Conservation (phyloP, 441 rosid genomes). For the Populus hybrid region DNA sequence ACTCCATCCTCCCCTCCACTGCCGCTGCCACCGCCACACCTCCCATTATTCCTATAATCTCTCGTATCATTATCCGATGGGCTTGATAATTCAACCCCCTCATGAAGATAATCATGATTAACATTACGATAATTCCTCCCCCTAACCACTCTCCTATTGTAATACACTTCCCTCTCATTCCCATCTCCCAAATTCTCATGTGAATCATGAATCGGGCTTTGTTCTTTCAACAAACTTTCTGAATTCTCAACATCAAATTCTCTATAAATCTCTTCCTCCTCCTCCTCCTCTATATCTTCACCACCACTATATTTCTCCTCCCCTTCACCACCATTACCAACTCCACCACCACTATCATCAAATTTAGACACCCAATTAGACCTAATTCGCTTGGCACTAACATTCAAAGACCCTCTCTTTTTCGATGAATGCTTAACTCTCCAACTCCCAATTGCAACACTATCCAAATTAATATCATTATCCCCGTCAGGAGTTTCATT, state of each 20-base stretch:
- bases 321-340: constrained; percentile 17
- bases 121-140: constrained; percentile 18
- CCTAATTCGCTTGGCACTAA: constrained; percentile 45
- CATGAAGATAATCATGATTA: constrained; percentile 20
- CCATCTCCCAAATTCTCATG: constrained; percentile 57
- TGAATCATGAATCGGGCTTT: constrained; percentile 50
- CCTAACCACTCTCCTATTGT: constrained; percentile 29
- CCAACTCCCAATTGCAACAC: constrained; percentile 64
- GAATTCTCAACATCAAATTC: constrained; percentile 55
- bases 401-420: constrained; percentile 44
- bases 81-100: constrained; percentile 50
- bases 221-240: constrained; percentile 58
- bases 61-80: constrained; percentile 49
- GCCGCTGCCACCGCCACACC: constrained; percentile 18
- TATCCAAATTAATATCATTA: constrained; percentile 46
- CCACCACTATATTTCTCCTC: constrained; percentile 40
- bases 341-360: constrained; percentile 34
- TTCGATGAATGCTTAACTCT: constrained; percentile 47
- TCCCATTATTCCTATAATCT: constrained; percentile 27
- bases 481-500: constrained; percentile 59
- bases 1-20: constrained; percentile 60
- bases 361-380: constrained; percentile 58
- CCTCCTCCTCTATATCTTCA: constrained; percentile 28
- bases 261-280: constrained; percentile 39
- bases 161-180: constrained; percentile 38